Percentiles rank a stretch among this genome's conserved stretches.
Evolutionary conservation across 768 basidiomycete genomes (phyloP).

Genomic region (Pholiota microspora): DNA sequence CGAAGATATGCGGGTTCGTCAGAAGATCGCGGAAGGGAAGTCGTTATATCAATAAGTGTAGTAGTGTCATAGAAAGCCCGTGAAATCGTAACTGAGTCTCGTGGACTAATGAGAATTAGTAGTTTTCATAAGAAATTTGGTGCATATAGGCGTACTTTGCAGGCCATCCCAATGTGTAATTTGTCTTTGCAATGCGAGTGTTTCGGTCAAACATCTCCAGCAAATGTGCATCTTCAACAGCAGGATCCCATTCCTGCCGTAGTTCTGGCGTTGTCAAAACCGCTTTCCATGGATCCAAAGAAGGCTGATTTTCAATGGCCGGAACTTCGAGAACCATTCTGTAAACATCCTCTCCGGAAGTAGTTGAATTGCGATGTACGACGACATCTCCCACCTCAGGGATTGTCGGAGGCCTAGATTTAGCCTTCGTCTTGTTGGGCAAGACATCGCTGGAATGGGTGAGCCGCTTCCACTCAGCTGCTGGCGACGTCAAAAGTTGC

Average conservation of each 20-base stretch:
- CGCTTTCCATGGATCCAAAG: constrained; percentile 78
- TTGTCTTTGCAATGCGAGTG: constrained; percentile 86
- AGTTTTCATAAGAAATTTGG: background rate
- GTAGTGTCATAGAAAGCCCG: constrained; percentile 77
- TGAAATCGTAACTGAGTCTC: constrained; percentile 93
- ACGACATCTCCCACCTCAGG: constrained; percentile 72
- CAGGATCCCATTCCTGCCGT: constrained; percentile 89
- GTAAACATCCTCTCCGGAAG: constrained; percentile 75
- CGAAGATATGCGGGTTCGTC: constrained; percentile 92
- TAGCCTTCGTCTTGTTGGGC: constrained; percentile 56
- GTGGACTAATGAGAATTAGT: constrained; percentile 52
- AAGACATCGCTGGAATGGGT: constrained; percentile 36
- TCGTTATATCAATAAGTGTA: constrained; percentile 87
- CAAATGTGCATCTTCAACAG: constrained; percentile 80
- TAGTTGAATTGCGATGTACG: constrained; percentile 70
- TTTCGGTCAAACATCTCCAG: constrained; percentile 85
- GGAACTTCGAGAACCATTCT: constrained; percentile 81
- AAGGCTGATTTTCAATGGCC: constrained; percentile 54
- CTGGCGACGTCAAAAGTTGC: constrained; percentile 68
- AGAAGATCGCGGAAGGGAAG: constrained; percentile 86
- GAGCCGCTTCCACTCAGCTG: constrained; percentile 84
- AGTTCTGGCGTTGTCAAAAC: constrained; percentile 85
- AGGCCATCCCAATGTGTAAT: constrained; percentile 94
- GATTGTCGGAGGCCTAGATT: constrained; percentile 44
- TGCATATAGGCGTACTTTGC: constrained; percentile 67